These are phyloP conservation scores for Furcasterigmium furcatum DNA, from an alignment of 2,329 filamentous ascomycete species.

Conservation along the genomic window DNA sequence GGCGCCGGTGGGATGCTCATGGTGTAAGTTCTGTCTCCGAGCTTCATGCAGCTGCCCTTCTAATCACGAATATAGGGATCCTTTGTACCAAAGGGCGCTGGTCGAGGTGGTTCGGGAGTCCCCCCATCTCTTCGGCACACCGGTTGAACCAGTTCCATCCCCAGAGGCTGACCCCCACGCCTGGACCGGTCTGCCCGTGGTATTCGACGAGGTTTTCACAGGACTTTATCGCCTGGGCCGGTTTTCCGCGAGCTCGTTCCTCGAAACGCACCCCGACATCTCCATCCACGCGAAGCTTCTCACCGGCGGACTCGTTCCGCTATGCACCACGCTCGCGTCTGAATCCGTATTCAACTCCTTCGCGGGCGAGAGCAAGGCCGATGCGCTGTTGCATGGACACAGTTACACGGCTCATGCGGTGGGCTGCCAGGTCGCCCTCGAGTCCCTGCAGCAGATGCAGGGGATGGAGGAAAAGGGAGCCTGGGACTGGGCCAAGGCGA, in stretches of 20 bases:
- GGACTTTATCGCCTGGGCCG: conserved; percentile 79
- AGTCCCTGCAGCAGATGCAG: conserved; percentile 58
- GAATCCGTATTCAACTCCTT: conserved; percentile 72
- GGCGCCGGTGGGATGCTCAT: conserved; percentile 84
- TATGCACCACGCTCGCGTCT: conserved; percentile 74
- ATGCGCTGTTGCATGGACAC: conserved; percentile 79
- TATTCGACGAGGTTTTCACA: conserved; percentile 88
- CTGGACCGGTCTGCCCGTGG: conserved; percentile 74
- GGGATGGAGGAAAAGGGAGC: conserved; percentile 50
- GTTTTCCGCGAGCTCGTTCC: conserved; percentile 66
- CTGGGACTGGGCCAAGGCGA: conserved; percentile 53
- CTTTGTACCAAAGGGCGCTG: conserved; percentile 73
- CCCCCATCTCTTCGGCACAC: conserved; percentile 48
- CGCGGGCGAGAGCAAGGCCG: conserved; percentile 67
- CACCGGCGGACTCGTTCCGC: conserved; percentile 74
- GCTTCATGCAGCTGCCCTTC: neutral
- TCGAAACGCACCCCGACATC: conserved; percentile 68
- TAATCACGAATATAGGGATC: conserved; percentile 54
- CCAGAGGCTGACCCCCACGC: conserved; percentile 15
- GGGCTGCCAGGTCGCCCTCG: conserved; percentile 75
- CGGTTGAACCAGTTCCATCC: conserved; percentile 6
- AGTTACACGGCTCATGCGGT: conserved; percentile 84
- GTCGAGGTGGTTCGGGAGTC: conserved; percentile 63
- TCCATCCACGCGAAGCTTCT: conserved; percentile 81
- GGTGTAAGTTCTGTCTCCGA: conserved; percentile 47